Conservation (phyloP, 139 green algal species). For the Chlamydomonas sp. region DNA sequence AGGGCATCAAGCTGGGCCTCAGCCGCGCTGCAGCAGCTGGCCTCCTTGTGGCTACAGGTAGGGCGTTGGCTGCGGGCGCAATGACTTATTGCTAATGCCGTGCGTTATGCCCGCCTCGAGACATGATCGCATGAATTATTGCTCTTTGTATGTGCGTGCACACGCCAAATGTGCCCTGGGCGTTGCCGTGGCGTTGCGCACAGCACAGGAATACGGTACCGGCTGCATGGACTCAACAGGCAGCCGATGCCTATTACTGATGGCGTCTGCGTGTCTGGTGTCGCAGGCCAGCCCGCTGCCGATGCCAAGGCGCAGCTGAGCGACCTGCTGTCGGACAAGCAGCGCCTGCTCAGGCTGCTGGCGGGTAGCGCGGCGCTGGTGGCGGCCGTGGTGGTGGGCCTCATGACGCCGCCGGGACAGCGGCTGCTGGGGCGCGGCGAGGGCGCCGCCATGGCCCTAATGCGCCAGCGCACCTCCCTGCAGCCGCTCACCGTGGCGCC, state of each 20-base stretch:
- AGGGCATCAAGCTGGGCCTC: constrained; percentile 11
- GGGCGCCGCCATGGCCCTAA: not conserved
- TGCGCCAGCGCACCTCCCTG: not conserved
- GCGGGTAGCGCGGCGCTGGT: not conserved
- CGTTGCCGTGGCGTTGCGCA: no score
- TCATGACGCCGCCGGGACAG: constrained; percentile 17
- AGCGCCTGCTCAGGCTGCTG: not conserved
- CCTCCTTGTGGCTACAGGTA: not conserved
- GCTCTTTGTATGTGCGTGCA: no score
- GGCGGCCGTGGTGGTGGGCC: not conserved
- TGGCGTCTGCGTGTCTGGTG: no score
- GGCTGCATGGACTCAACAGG: no score
- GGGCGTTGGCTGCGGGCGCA: not conserved
- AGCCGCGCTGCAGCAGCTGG: not conserved
- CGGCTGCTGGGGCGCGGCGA: constrained; percentile 18
- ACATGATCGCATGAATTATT: no score
- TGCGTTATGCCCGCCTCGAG: not conserved
- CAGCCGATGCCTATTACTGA: no score
- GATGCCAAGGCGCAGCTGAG: no score
- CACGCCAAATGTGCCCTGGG: no score
- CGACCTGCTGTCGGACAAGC: not conserved
- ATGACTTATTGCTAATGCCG: not conserved
- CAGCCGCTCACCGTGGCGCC: not conserved
- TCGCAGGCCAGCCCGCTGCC: no score
- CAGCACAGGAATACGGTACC: no score